A percentile compares a stretch with the other conserved stretches of the same genome.
These are phyloP conservation scores for Solanum commersonii DNA, from an alignment of 257 asterid species.

Conservation along the genomic window DNA sequence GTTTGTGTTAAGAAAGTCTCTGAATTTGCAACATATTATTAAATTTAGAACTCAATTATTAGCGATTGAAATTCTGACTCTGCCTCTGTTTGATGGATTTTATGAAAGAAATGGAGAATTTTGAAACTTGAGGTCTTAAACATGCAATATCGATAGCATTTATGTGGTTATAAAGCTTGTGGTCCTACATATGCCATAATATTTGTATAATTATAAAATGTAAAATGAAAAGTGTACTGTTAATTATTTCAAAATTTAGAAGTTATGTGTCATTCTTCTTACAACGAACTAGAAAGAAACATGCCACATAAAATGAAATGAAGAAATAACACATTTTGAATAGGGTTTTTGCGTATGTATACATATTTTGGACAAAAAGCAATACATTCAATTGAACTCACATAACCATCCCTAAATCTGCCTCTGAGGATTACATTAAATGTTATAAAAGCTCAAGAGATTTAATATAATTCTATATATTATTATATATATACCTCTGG, in stretches of 20 bases:
- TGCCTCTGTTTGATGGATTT: neutral
- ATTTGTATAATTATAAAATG: neutral
- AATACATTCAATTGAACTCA: neutral
- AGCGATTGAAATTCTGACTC: neutral
- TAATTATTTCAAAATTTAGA: too few relatives aligned
- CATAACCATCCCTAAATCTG: neutral
- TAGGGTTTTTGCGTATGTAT: too few relatives aligned
- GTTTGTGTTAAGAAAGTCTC: too few relatives aligned
- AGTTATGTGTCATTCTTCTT: too few relatives aligned
- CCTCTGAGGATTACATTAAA: neutral
- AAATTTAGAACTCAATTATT: too few relatives aligned
- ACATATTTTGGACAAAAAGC: neutral
- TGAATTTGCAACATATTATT: too few relatives aligned
- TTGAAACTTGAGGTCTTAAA: neutral
- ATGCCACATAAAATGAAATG: too few relatives aligned
- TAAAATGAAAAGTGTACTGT: neutral
- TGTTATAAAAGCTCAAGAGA: neutral
- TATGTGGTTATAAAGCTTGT: neutral
- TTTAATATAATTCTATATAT: neutral
- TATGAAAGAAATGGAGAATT: neutral
- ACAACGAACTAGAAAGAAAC: too few relatives aligned
- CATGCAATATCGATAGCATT: neutral
- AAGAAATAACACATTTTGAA: too few relatives aligned
- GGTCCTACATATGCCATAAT: fast-evolving
- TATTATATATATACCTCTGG: slow-evolving; percentile 4